These are phyloP conservation scores for Auriscalpium vulgare DNA, from an alignment of 768 basidiomycete genomes.

Conservation along the genomic window DNA sequence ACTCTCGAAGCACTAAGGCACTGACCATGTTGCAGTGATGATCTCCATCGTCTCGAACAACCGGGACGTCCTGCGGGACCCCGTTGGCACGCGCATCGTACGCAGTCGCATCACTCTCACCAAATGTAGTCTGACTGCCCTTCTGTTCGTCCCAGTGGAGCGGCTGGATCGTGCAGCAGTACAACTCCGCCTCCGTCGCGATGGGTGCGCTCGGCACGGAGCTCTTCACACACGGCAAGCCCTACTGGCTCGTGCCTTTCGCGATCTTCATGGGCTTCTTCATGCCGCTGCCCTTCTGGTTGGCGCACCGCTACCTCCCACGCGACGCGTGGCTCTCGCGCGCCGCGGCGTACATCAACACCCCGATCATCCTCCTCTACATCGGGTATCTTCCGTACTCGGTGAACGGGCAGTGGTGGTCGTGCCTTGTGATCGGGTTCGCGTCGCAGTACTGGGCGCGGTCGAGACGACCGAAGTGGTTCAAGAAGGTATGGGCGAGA, in stretches of 20 bases:
- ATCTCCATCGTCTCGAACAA: slow-evolving; percentile 37
- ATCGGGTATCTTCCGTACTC: slow-evolving; percentile 37
- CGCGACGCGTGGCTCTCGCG: slow-evolving; percentile 25
- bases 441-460: slow-evolving; percentile 43
- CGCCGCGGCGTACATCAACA: slow-evolving; percentile 35
- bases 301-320: slow-evolving; percentile 31
- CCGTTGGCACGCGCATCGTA: slow-evolving; percentile 40
- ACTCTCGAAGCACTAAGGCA: neutral
- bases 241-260: slow-evolving; percentile 40
- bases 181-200: slow-evolving; percentile 47
- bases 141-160: slow-evolving; percentile 29
- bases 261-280: slow-evolving; percentile 44
- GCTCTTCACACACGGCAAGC: slow-evolving; percentile 41
- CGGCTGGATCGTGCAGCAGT: slow-evolving; percentile 44
- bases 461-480: slow-evolving; percentile 35
- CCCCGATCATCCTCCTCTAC: slow-evolving; percentile 35
- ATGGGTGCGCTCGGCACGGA: slow-evolving; percentile 48
- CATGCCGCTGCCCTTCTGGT: slow-evolving; percentile 42
- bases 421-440: slow-evolving; percentile 43
- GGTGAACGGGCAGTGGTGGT: slow-evolving; percentile 49
- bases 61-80: slow-evolving; percentile 37
- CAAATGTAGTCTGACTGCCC: neutral
- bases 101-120: slow-evolving; percentile 2
- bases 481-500: slow-evolving; percentile 31
- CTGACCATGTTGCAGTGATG: slow-evolving; percentile 32